Evolutionary conservation across 257 asterid genomes (phyloP).

Genomic region (Capsicum rhomboideum): DNA sequence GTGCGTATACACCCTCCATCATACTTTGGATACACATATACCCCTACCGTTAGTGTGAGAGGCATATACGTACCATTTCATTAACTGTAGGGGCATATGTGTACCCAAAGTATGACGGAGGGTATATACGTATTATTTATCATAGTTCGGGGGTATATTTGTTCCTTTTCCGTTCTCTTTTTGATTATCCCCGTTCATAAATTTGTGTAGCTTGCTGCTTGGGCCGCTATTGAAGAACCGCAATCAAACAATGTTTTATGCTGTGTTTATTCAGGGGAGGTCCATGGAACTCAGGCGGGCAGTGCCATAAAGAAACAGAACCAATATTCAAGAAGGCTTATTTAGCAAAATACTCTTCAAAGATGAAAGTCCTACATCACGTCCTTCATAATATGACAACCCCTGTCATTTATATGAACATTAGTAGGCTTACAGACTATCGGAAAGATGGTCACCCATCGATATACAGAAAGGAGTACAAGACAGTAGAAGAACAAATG

Average conservation of each 20-base stretch:
- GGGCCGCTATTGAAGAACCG: background rate
- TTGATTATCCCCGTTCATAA: background rate
- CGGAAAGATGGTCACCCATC: constrained; percentile 92
- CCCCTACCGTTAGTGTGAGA: too few species aligned
- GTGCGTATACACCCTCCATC: too few species aligned
- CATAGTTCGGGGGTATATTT: too few species aligned
- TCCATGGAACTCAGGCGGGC: constrained; percentile 92
- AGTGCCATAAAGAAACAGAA: constrained; percentile 68
- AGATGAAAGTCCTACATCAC: constrained; percentile 61
- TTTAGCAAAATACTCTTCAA: constrained; percentile 63
- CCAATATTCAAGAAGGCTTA: constrained; percentile 52
- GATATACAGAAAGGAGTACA: constrained; percentile 53
- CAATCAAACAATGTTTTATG: background rate
- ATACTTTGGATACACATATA: too few species aligned
- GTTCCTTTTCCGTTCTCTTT: too few species aligned
- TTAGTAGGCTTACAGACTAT: constrained; percentile 70
- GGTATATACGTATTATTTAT: too few species aligned
- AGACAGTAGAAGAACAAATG: constrained; percentile 27
- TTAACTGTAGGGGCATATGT: too few species aligned
- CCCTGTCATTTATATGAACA: constrained; percentile 62
- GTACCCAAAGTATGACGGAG: too few species aligned
- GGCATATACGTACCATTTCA: too few species aligned
- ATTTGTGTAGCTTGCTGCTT: background rate
- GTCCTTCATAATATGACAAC: constrained; percentile 53
- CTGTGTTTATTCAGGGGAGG: constrained; percentile 59